These are phyloP conservation scores for maize (Zea mays) DNA, from an alignment of 176 grass and related monocot genomes.

Conservation along the genomic window Zm-B73-REFERENCE-NAM-5.0 NC_050100.1:2156501-2157000, in stretches of 20 bases:
- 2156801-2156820: slow-evolving; percentile 74
- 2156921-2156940: slow-evolving; percentile 17
- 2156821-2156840: slow-evolving; percentile 88
- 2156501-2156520: slow-evolving; percentile 62
- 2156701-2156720: slow-evolving; percentile 46
- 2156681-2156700: slow-evolving; percentile 30
- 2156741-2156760: slow-evolving; percentile 84
- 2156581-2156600: slow-evolving; percentile 84
- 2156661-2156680: slow-evolving; percentile 48
- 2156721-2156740: slow-evolving; percentile 92
- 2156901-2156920: slow-evolving; percentile 10
- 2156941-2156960: slow-evolving; percentile 23
- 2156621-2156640: slow-evolving; percentile 77
- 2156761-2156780: slow-evolving; percentile 70
- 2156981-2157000: not conserved
- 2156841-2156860: slow-evolving; percentile 95
- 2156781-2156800: slow-evolving; percentile 35
- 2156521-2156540: slow-evolving; percentile 76
- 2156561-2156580: slow-evolving; percentile 64
- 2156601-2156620: slow-evolving; percentile 82
- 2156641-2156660: slow-evolving; percentile 70
- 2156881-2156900: slow-evolving; percentile 89
- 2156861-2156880: slow-evolving; percentile 83
- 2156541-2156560: slow-evolving; percentile 68
- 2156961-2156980: not conserved